phyloP scores from a whole-genome alignment of 148 eudicot genomes.

The Cornus florida region DNA sequence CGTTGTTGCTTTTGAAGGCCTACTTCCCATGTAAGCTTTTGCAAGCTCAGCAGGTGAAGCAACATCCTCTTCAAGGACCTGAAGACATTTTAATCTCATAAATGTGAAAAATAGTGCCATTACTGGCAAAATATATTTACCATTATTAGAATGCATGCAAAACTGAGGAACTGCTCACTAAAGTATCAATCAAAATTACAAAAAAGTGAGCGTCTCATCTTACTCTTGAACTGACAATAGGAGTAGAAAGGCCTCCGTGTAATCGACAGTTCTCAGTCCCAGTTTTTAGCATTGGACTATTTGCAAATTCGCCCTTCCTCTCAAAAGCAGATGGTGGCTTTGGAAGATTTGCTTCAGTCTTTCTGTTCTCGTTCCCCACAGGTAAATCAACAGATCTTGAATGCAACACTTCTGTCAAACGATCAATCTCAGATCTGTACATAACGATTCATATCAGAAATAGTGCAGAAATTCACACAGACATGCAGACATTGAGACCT shows the following conservation, averaged over 20 bases:
- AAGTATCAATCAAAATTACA: not conserved
- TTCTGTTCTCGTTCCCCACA: conserved; percentile 26
- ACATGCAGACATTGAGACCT: not conserved
- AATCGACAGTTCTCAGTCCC: conserved; percentile 21
- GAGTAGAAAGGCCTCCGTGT: conserved; percentile 35
- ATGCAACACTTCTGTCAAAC: conserved; percentile 52
- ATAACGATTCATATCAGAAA: conserved; percentile 13
- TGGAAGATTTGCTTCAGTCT: conserved; percentile 26
- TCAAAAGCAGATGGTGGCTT: conserved; percentile 28
- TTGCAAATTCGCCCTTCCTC: conserved; percentile 26
- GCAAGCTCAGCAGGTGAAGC: conserved; percentile 96
- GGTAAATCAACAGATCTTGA: conserved; percentile 50
- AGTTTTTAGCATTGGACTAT: conserved; percentile 27
- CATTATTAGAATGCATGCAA: not conserved
- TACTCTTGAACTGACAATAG: conserved; percentile 51
- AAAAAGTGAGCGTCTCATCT: conserved; percentile 5
- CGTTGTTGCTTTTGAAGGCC: conserved; percentile 57
- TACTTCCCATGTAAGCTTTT: conserved; percentile 89
- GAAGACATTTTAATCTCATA: conserved; percentile 2
- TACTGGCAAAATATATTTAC: no score
- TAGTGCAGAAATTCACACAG: not conserved
- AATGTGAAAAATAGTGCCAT: not conserved
- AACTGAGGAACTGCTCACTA: not conserved
- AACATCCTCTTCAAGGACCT: conserved; percentile 67
- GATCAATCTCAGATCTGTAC: conserved; percentile 72